A percentile compares a stretch with the other conserved stretches of the same genome.
Conservation (phyloP, 2,329 filamentous ascomycete genomes). For the Claviceps capensis region DNA sequence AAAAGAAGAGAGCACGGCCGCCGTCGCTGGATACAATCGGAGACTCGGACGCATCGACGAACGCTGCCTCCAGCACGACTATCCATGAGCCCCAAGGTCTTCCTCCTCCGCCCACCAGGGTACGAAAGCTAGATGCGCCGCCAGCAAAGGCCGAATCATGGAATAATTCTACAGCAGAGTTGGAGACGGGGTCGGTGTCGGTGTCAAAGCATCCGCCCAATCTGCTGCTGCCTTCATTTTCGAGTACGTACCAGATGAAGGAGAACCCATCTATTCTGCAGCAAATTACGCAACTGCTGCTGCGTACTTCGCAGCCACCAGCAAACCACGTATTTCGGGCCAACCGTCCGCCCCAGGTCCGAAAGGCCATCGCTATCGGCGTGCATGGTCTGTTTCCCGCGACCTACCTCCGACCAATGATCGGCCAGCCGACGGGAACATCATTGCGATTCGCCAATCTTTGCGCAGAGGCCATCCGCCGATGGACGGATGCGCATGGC, state of each 20-base stretch:
- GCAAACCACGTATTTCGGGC: conserved; percentile 60
- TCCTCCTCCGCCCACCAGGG: conserved; percentile 1
- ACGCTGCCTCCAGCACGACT: conserved; percentile 1
- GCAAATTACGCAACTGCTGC: conserved; percentile 45
- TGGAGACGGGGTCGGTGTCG: conserved; percentile 26
- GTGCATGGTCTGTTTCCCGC: conserved; percentile 92
- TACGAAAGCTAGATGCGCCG: conserved; percentile 4
- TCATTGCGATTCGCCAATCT: conserved; percentile 87
- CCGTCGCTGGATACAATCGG: conserved; percentile 29
- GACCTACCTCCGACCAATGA: conserved; percentile 71
- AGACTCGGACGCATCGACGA: conserved; percentile 22
- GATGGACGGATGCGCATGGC: conserved; percentile 65
- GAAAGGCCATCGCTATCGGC: conserved; percentile 81
- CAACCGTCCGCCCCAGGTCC: conserved; percentile 57
- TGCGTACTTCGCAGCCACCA: conserved; percentile 40
- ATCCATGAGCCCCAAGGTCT: conserved; percentile 3
- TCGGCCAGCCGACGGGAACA: conserved; percentile 90
- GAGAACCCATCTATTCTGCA: conserved; percentile 58
- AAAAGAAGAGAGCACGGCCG: conserved; percentile 31
- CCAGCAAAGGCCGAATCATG: conserved; percentile 9
- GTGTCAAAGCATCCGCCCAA: conserved; percentile 38
- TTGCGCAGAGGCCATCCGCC: conserved; percentile 67
- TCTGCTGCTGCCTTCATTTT: conserved; percentile 55
- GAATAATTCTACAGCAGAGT: conserved; percentile 22
- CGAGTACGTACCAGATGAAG: conserved; percentile 51